Percentiles rank a stretch among this genome's conserved stretches.
Evolutionary conservation across 1,284 basidiomycete genomes (phyloP).

Genomic region (Phellinidium pouzarii): DNA sequence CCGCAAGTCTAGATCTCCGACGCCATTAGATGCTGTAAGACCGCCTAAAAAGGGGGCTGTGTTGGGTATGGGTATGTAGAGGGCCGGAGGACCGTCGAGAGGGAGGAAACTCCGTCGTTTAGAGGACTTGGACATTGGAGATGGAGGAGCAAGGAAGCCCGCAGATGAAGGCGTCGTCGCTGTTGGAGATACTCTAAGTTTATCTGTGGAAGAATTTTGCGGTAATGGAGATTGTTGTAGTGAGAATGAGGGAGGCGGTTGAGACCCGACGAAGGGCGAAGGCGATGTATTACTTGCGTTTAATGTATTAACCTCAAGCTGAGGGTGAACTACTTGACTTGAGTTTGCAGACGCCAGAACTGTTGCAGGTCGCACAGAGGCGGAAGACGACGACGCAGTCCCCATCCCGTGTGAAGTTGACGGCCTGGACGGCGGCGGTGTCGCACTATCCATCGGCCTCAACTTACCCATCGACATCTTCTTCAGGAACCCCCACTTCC

Average conservation of each 20-base stretch:
- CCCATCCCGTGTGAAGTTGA: constrained; percentile 23
- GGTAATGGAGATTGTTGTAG: constrained; percentile 34
- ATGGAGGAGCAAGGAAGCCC: constrained; percentile 43
- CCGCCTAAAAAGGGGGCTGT: constrained; percentile 55
- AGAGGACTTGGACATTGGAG: constrained; percentile 42
- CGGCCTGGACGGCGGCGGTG: constrained; percentile 32
- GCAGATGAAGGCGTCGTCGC: constrained; percentile 26
- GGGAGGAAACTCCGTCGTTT: constrained; percentile 85
- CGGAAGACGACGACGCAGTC: constrained; percentile 16
- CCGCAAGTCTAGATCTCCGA: constrained; percentile 34
- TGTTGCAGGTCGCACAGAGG: constrained; percentile 8
- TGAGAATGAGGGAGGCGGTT: constrained; percentile 42
- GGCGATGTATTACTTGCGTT: constrained; percentile 31
- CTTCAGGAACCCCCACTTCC: constrained; percentile 85
- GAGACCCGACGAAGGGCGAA: constrained; percentile 62
- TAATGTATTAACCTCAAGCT: constrained; percentile 20
- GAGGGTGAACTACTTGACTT: constrained; percentile 21
- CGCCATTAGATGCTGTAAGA: constrained; percentile 38
- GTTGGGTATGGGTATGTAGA: constrained; percentile 53
- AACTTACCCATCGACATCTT: constrained; percentile 95
- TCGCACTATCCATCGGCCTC: constrained; percentile 29
- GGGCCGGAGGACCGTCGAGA: constrained; percentile 51
- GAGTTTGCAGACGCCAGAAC: constrained; percentile 10
- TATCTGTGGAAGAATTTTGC: constrained; percentile 25
- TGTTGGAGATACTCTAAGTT: constrained; percentile 23